Evolutionary conservation across 176 grass and related monocot species (phyloP), one percentile per base, ranked within the genome.

Genomic region (Carex pumila): DNA sequence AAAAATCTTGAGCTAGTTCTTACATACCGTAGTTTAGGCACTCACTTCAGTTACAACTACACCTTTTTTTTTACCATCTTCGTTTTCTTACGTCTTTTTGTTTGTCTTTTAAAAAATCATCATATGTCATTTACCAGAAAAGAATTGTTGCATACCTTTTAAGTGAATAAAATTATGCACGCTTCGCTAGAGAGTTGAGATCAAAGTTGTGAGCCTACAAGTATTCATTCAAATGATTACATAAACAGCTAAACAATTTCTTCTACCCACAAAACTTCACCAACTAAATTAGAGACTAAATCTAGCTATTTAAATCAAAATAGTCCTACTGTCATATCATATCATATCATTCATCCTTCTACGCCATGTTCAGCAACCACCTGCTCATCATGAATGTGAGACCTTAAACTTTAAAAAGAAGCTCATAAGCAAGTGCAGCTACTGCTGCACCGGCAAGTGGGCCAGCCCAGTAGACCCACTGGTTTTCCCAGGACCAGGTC

Each of bases 381-480:
- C 50, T 54, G 72, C 2, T 56, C 50, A 54, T 56, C 50, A 54
- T 30, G 12, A 22, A 13, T 50, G 2, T 67, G 60, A 82, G 61
- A 29, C 5, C 45, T 65, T 65, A 32, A 82, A 68, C 50, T 25
- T 65, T 65, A 17, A 82, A 68, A 65, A 82, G 68, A 14, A 82
- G 60, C 43, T 89, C 82, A 62, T 85, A 89, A 58, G 49, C 9
- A 50, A 89, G 13, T 1, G 71, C 83, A 3, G 87, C 87, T 13
- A 89, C 34, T 36, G 41, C 82, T 13, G 75, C 82, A 36, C 87
- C 87, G 1, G 84, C 61, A 62, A 89, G 65, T 1, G 87, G 87
- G 37, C 87, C 87, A 3, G 71, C 36, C 87, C 87, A 89, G 76
- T 89, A 89, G 31, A 89, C 17, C 87, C 87, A 89, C 10, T 85